phyloP scores from a whole-genome alignment of 1,139 yeast species.

The Yamadazyma pseudoaaseri region DNA sequence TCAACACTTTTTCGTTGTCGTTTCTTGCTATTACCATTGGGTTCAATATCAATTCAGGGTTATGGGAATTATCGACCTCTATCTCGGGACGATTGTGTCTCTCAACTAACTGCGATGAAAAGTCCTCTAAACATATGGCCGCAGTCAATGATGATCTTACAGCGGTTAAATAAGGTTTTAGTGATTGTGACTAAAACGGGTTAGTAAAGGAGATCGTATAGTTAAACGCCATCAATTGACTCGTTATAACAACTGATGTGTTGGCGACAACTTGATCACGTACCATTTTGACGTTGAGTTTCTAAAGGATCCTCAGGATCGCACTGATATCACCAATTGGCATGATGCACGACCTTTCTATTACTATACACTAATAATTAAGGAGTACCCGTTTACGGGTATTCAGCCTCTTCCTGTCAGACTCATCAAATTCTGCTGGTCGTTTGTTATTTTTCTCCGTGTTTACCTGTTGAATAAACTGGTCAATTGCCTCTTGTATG shows the following conservation, averaged over 20 bases:
- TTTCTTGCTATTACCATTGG: conserved; percentile 91
- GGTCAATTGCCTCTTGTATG: too few relatives aligned
- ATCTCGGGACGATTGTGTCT: conserved; percentile 98
- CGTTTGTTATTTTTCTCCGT: conserved; percentile 1
- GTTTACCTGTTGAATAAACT: too few relatives aligned
- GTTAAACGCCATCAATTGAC: background rate
- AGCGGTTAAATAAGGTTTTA: conserved; percentile 91
- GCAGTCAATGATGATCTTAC: conserved; percentile 94
- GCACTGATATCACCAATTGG: too few relatives aligned
- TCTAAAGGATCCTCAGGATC: too few relatives aligned
- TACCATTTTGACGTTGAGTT: too few relatives aligned
- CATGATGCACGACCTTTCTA: too few relatives aligned
- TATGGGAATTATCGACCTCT: conserved; percentile 64
- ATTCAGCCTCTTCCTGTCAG: conserved; percentile 1
- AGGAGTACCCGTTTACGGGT: conserved; percentile 2
- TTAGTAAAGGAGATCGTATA: conserved; percentile 9
- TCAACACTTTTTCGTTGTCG: conserved; percentile 87
- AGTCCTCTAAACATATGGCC: conserved; percentile 91
- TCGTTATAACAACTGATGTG: too few relatives aligned
- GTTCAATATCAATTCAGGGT: conserved; percentile 81
- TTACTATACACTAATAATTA: conserved; percentile 1
- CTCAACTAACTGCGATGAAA: conserved; percentile 92
- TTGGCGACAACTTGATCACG: too few relatives aligned
- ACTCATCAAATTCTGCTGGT: conserved; percentile 2
- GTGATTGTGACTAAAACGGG: conserved; percentile 73